phyloP scores from a whole-genome alignment of 805 yeast species.

The Spathaspora passalidarum region DNA sequence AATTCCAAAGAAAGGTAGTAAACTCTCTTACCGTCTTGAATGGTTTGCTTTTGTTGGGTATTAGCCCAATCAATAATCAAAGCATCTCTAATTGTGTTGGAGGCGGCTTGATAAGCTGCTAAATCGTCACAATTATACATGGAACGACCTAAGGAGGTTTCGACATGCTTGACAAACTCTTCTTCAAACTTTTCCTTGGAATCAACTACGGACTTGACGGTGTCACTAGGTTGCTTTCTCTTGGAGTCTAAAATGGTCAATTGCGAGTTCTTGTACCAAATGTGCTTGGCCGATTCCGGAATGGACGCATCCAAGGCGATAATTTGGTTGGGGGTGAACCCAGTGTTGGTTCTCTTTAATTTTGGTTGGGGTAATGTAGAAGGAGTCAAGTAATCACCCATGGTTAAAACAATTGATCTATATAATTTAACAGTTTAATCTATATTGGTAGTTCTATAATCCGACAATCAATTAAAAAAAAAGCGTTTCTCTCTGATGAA shows the following conservation, averaged over 20 bases:
- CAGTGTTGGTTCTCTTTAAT: constrained; percentile 78
- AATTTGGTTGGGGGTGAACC: constrained; percentile 88
- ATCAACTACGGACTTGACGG: constrained; percentile 12
- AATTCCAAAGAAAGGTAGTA: constrained; percentile 86
- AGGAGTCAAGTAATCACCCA: constrained; percentile 34
- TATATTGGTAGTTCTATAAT: neutral
- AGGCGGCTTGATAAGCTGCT: constrained; percentile 91
- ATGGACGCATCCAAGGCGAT: constrained; percentile 77
- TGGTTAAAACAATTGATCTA: neutral
- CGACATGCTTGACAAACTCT: constrained; percentile 80
- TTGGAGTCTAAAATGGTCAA: constrained; percentile 22
- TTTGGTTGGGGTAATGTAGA: constrained; percentile 36
- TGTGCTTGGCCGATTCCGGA: constrained; percentile 71
- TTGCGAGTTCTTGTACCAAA: constrained; percentile 73
- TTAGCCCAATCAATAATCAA: constrained; percentile 85
- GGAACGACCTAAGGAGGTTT: constrained; percentile 86
- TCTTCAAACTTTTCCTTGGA: constrained; percentile 57
- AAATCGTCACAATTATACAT: constrained; percentile 87
- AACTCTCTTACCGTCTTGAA: constrained; percentile 78
- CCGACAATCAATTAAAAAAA: too few species aligned
- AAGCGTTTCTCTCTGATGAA: too few species aligned
- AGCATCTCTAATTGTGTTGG: constrained; percentile 74
- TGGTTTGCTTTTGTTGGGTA: constrained; percentile 86
- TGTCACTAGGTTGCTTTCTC: constrained; percentile 33
- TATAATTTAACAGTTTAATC: neutral